phyloP scores from a whole-genome alignment of 169 alveolate species.

The Besnoitia besnoiti region DNA sequence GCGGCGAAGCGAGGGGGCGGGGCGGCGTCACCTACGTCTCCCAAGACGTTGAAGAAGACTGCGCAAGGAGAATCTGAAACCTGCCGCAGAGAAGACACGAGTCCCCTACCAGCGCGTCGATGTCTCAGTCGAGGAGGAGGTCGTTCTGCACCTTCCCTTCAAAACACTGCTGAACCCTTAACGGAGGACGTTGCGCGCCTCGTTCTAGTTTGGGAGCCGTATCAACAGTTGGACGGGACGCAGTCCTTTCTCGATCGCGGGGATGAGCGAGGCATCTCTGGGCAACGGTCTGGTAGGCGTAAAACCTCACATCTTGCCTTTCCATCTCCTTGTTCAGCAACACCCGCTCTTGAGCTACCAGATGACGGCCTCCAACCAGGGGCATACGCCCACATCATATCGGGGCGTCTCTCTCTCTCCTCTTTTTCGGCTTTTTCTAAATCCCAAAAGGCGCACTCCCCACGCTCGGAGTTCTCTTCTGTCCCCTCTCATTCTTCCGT shows the following conservation, averaged over 20 bases:
- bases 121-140: background rate
- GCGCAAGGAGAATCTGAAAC: background rate
- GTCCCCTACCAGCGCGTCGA: background rate
- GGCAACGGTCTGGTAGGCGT: background rate
- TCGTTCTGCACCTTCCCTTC: background rate
- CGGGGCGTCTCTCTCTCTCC: slow-evolving; percentile 19
- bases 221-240: background rate
- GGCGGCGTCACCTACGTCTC: background rate
- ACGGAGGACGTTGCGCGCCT: slow-evolving; percentile 27
- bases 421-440: background rate
- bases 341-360: slow-evolving; percentile 11
- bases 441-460: background rate
- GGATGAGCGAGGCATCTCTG: background rate
- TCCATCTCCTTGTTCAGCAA: background rate
- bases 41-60: background rate
- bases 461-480: background rate
- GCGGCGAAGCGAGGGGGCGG: background rate
- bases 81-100: background rate
- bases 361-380: slow-evolving; percentile 20
- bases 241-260: background rate
- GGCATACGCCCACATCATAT: slow-evolving; percentile 1
- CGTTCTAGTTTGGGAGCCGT: slow-evolving; percentile 21
- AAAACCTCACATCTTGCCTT: background rate
- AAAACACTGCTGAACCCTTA: background rate
- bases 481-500: background rate